Evolutionary conservation across 2,329 filamentous ascomycete species (phyloP).

Genomic region (Orbilia javanica): DNA sequence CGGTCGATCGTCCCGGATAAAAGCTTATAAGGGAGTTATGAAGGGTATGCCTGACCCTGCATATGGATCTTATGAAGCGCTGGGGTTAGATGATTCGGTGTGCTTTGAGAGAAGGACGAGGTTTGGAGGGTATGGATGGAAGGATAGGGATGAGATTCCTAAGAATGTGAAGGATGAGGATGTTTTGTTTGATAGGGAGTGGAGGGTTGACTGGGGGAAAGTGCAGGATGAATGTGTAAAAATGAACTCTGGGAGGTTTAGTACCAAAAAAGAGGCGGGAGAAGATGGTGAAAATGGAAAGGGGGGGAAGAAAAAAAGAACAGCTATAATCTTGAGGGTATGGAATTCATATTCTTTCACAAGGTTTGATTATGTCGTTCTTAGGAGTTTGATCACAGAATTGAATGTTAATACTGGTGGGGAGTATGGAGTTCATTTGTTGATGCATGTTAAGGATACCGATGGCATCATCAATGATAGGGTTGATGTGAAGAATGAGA

Average conservation of each 20-base stretch:
- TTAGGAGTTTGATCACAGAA: constrained; percentile 87
- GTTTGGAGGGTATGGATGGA: constrained; percentile 80
- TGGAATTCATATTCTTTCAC: constrained; percentile 85
- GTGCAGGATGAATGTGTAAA: constrained; percentile 71
- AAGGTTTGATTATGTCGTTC: constrained; percentile 82
- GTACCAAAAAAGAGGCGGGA: constrained; percentile 43
- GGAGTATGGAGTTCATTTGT: constrained; percentile 86
- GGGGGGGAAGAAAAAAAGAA: constrained; percentile 69
- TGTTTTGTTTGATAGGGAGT: constrained; percentile 68
- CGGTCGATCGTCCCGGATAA: constrained; percentile 15
- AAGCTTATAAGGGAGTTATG: constrained; percentile 73
- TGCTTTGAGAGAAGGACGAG: constrained; percentile 94
- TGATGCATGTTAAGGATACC: constrained; percentile 84
- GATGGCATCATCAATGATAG: constrained; percentile 68
- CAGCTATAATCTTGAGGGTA: constrained; percentile 81
- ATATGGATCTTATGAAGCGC: constrained; percentile 85
- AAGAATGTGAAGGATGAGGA: constrained; percentile 34
- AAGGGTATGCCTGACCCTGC: constrained; percentile 85
- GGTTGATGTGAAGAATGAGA: constrained; percentile 82
- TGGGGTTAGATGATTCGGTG: constrained; percentile 83
- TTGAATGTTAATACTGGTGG: constrained; percentile 83
- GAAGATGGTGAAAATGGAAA: constrained; percentile 58
- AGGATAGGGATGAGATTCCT: constrained; percentile 73
- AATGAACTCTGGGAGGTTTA: constrained; percentile 75
- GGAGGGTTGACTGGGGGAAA: constrained; percentile 71